phyloP scores from a whole-genome alignment of 352 stramenopile species.

The Phytophthora constricta region DNA sequence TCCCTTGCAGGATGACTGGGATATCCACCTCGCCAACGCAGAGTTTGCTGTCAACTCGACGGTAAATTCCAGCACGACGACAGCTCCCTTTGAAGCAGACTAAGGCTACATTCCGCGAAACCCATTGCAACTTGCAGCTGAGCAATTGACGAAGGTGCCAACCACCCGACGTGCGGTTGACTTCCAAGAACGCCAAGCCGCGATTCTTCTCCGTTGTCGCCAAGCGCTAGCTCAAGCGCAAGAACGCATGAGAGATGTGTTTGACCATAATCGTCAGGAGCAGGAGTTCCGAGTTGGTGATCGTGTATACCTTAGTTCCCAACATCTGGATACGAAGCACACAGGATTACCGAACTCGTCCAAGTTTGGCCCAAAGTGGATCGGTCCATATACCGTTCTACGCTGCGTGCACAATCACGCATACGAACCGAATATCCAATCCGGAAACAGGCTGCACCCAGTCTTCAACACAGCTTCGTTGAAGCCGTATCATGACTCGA shows the following conservation, averaged over 20 bases:
- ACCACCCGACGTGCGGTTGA: no score
- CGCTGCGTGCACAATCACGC: conserved; percentile 9
- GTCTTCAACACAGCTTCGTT: conserved; percentile 20
- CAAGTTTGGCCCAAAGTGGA: not conserved
- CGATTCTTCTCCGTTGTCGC: not conserved
- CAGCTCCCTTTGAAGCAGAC: not conserved
- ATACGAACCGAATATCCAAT: conserved; percentile 24
- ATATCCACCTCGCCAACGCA: no score
- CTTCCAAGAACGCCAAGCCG: not conserved
- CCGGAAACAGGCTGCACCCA: conserved; percentile 15
- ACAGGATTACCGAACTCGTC: no score
- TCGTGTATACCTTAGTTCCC: no score
- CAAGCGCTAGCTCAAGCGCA: not conserved
- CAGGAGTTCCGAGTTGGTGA: no score
- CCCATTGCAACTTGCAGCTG: not conserved
- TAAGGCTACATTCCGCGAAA: not conserved
- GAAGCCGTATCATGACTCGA: conserved; percentile 9
- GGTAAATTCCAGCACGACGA: not conserved
- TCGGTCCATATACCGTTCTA: not conserved
- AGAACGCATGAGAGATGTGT: not conserved
- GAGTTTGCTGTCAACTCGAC: not conserved
- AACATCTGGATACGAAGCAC: no score
- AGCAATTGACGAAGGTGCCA: no score
- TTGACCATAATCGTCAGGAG: not conserved
- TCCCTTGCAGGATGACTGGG: no score